phyloP scores from a whole-genome alignment of 2,329 filamentous ascomycete species.

The Fusarium sp. region DNA sequence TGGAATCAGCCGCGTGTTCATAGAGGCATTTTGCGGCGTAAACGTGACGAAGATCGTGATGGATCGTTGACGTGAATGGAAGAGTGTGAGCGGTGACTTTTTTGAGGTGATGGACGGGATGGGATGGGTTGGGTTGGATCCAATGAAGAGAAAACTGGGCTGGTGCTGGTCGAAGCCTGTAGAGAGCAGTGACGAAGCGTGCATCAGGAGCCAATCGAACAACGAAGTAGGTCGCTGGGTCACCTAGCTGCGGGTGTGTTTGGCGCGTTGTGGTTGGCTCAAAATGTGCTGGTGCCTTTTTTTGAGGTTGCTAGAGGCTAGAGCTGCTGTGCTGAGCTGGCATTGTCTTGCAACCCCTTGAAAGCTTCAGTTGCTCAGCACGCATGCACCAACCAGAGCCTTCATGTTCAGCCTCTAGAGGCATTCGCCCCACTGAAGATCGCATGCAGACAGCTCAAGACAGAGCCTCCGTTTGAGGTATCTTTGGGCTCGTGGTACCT shows the following conservation, averaged over 20 bases:
- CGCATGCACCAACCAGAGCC: conserved; percentile 29
- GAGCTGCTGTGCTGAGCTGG: conserved; percentile 46
- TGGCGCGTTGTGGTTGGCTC: conserved; percentile 42
- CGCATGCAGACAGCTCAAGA: conserved; percentile 32
- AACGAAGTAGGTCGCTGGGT: conserved; percentile 42
- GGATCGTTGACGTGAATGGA: conserved; percentile 38
- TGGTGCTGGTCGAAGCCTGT: conserved; percentile 27
- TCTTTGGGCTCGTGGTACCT: conserved; percentile 38
- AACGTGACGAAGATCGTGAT: conserved; percentile 37
- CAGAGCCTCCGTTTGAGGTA: conserved; percentile 43
- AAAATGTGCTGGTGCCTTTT: conserved; percentile 10
- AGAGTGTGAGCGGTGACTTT: conserved; percentile 45
- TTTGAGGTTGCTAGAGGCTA: conserved; percentile 37
- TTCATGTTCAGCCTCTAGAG: conserved; percentile 18
- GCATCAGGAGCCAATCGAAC: conserved; percentile 46
- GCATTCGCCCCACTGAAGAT: conserved; percentile 32
- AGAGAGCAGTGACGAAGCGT: conserved; percentile 49
- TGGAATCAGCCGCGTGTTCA: conserved; percentile 45
- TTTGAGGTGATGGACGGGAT: conserved; percentile 32
- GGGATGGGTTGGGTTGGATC: conserved; percentile 13
- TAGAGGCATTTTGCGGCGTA: conserved; percentile 48
- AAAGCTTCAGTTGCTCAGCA: conserved; percentile 24
- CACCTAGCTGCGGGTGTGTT: conserved; percentile 38
- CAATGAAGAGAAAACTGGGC: conserved; percentile 40
- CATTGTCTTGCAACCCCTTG: conserved; percentile 42